Percentiles rank a stretch among this genome's conserved stretches.
These are phyloP conservation scores for Torulaspora globosa DNA, from an alignment of 1,139 yeast species.

Conservation along the genomic window DNA sequence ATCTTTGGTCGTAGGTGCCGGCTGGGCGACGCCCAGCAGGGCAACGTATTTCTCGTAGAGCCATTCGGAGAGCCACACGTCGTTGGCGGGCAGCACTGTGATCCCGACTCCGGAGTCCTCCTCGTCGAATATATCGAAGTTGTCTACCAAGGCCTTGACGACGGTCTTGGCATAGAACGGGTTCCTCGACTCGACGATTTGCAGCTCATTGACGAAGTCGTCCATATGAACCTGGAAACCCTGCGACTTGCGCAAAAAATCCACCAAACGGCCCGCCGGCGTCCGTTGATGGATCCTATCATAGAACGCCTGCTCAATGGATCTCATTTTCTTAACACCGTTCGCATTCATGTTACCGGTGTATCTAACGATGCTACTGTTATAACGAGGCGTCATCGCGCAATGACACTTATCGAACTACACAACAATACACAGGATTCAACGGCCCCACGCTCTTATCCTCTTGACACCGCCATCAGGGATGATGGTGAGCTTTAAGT, in stretches of 20 bases:
- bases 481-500: constrained; percentile 73
- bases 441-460: constrained; percentile 66
- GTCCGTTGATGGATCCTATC: constrained; percentile 20
- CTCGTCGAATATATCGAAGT: constrained; percentile 24
- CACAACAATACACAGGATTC: neutral
- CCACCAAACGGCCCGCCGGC: constrained; percentile 14
- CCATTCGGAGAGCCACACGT: constrained; percentile 43
- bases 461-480: constrained; percentile 98
- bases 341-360: neutral
- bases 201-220: constrained; percentile 16
- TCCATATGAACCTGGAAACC: constrained; percentile 4
- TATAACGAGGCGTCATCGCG: neutral
- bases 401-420: neutral
- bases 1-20: constrained; percentile 47
- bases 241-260: neutral
- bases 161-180: constrained; percentile 49
- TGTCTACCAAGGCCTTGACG: constrained; percentile 42
- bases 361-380: neutral
- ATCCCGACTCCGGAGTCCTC: constrained; percentile 8
- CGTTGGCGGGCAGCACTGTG: constrained; percentile 5
- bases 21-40: constrained; percentile 42
- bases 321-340: neutral
- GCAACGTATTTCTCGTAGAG: constrained; percentile 50
- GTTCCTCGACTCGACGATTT: constrained; percentile 36
- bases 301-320: constrained; percentile 10